Evolutionary conservation across 2,329 filamentous ascomycete genomes (phyloP).

Genomic region (Aspergillaceae sp.): DNA sequence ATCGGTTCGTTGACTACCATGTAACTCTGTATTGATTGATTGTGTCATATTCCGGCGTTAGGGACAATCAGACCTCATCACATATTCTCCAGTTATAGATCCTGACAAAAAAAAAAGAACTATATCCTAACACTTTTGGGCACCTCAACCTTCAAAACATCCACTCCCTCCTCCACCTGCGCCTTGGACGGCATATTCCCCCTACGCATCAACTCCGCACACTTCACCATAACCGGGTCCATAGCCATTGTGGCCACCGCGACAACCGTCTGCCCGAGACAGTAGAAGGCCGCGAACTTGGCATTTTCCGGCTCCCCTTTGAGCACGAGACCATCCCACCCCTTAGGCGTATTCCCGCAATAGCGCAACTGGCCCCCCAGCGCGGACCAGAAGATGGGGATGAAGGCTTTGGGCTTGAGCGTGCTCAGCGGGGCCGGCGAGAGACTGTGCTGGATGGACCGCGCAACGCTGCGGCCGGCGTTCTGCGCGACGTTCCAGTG

Average conservation of each 20-base stretch:
- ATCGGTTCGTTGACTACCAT: background rate
- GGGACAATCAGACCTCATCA: slow-evolving; percentile 11
- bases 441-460: slow-evolving; percentile 60
- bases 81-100: background rate
- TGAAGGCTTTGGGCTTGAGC: slow-evolving; percentile 60
- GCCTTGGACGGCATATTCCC: slow-evolving; percentile 76
- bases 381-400: slow-evolving; percentile 95
- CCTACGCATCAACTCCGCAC: slow-evolving; percentile 73
- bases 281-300: slow-evolving; percentile 86
- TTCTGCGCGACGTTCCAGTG: slow-evolving; percentile 99
- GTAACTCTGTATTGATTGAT: background rate
- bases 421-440: slow-evolving; percentile 22
- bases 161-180: slow-evolving; percentile 53
- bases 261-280: slow-evolving; percentile 74
- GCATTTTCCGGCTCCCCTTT: slow-evolving; percentile 66
- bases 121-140: slow-evolving; percentile 15
- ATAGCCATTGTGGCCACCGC: slow-evolving; percentile 85
- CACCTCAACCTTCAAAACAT: slow-evolving; percentile 31
- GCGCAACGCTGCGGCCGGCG: slow-evolving; percentile 69
- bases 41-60: slow-evolving; percentile 12
- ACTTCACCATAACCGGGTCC: slow-evolving; percentile 78
- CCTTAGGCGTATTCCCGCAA: slow-evolving; percentile 74
- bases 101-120: background rate
- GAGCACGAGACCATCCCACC: slow-evolving; percentile 79
- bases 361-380: slow-evolving; percentile 83